Base-by-base conservation (phyloP, 306 rosid species). In the Astragalus membranaceus region DNA sequence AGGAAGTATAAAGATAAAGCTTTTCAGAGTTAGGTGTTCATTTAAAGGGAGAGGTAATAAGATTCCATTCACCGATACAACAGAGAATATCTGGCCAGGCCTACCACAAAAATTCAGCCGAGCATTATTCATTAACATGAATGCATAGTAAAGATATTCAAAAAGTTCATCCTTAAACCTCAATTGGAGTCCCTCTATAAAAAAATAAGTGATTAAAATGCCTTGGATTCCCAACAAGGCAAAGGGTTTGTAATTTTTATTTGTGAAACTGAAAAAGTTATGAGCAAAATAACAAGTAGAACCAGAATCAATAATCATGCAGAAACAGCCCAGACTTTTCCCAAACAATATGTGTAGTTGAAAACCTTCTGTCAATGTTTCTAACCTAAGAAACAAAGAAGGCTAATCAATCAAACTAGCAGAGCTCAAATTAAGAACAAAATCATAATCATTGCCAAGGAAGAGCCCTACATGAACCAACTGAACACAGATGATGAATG, bases 101-200 rank as follows among this genome's bases (percentile, higher is more conserved):
- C 63, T 50, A 69, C 1, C 7, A 56, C 52, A 49, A 64, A 37
- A 55, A 23, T 23, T 49, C 66, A 70, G 17, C 63, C 8, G 15
- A 56, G 7, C 23, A 35, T 55, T 15, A 7, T 29, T 16, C 2
- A 42, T 26, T 35, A 33, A 32, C 11, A 76, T 36, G 62, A 20
- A 41, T 57, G 35, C 77, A 70, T 46, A 43, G n/a, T 10, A 76
- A 51, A 30, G 14, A 77, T 33, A 35, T 13, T 20, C n/a, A 52
- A 3, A 69, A 76, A 15, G 6, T 42, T 48, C 39, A 55, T n/a
- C 59, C 53, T 12, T 17, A 30, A 50, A 73, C 64, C 12, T 56
- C 26, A 55, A 39, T 7, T 35, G 16, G 7, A 5, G 29, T 58
- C 12, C 26, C 41, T 9, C 32, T 66, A 67, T 11, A 20, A 39